These are phyloP conservation scores for Massariosphaeria phaeospora DNA, from an alignment of 495 filamentous ascomycete species.

Conservation along the genomic window DNA sequence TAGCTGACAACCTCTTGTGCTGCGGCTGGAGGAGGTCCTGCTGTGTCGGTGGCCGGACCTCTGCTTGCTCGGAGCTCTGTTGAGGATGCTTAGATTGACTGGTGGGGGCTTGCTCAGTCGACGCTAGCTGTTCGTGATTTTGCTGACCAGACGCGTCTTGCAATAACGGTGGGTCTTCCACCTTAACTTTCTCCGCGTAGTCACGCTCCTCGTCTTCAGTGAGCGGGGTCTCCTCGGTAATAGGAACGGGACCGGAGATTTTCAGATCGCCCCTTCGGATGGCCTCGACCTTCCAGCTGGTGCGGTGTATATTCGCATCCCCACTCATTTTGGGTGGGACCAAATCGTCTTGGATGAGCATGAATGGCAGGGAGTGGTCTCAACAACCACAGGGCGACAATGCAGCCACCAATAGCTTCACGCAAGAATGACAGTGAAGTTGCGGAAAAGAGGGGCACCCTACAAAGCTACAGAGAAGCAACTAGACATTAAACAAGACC, in stretches of 20 bases:
- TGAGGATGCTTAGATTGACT: not conserved
- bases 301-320: slow-evolving; percentile 18
- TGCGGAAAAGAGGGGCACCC: slow-evolving; percentile 6
- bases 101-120: not conserved
- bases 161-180: not conserved
- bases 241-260: slow-evolving; percentile 37
- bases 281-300: slow-evolving; percentile 34
- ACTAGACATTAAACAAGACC: slow-evolving; percentile 15
- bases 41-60: not conserved
- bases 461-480: slow-evolving; percentile 5
- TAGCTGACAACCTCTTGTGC: slow-evolving; percentile 11
- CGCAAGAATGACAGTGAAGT: slow-evolving; percentile 8
- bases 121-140: not conserved
- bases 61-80: not conserved
- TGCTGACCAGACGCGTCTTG: not conserved
- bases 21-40: slow-evolving; percentile 5
- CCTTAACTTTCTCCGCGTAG: slow-evolving; percentile 20
- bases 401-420: slow-evolving; percentile 10
- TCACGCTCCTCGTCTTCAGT: slow-evolving; percentile 25
- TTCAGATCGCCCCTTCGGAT: slow-evolving; percentile 37
- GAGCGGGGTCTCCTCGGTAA: slow-evolving; percentile 26
- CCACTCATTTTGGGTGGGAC: slow-evolving; percentile 23
- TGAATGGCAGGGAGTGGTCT: slow-evolving; percentile 10
- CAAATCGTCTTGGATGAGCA: slow-evolving; percentile 25
- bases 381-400: not conserved